A percentile compares a stretch with the other conserved stretches of the same genome.
Conservation (phyloP, 805 yeast species). For the Yamadazyma ubonensis region DNA sequence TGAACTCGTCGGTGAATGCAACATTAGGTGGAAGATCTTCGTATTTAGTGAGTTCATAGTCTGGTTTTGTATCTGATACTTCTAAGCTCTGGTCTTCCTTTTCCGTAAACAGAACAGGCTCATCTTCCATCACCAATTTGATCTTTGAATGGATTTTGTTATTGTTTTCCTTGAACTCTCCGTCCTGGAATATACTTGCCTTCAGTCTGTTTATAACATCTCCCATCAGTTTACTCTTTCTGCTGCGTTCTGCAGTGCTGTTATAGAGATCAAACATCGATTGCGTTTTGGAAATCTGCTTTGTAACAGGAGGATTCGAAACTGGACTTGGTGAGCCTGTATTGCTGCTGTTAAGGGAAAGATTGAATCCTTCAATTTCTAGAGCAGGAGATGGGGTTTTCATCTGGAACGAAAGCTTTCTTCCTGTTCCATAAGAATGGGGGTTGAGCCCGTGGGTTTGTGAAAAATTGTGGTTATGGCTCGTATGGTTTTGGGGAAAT, state of each 20-base stretch:
- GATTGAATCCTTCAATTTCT: slow-evolving; percentile 31
- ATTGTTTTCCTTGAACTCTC: slow-evolving; percentile 17
- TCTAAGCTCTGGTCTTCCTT: slow-evolving; percentile 11
- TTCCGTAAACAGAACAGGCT: neutral
- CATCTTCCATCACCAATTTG: slow-evolving; percentile 22
- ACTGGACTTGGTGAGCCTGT: neutral
- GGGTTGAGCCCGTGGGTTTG: neutral
- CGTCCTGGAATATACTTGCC: slow-evolving; percentile 24
- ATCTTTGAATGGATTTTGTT: slow-evolving; percentile 25
- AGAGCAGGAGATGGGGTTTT: slow-evolving; percentile 38
- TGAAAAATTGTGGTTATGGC: too few species aligned
- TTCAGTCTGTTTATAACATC: slow-evolving; percentile 21
- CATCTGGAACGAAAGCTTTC: slow-evolving; percentile 26
- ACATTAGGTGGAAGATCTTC: slow-evolving; percentile 31
- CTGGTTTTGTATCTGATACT: neutral
- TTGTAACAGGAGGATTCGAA: neutral
- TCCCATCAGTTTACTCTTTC: slow-evolving; percentile 8
- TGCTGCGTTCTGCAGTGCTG: slow-evolving; percentile 1
- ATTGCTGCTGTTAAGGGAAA: slow-evolving; percentile 12
- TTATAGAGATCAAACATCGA: slow-evolving; percentile 33
- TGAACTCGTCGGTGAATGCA: slow-evolving; percentile 48
- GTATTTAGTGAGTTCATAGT: slow-evolving; percentile 12
- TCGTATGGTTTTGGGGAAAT: slow-evolving; percentile 7
- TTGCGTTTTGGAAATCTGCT: slow-evolving; percentile 29
- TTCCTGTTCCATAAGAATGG: slow-evolving; percentile 3